Base-by-base conservation (phyloP, 495 filamentous ascomycete genomes). In the Hypoxylon rickii region DNA sequence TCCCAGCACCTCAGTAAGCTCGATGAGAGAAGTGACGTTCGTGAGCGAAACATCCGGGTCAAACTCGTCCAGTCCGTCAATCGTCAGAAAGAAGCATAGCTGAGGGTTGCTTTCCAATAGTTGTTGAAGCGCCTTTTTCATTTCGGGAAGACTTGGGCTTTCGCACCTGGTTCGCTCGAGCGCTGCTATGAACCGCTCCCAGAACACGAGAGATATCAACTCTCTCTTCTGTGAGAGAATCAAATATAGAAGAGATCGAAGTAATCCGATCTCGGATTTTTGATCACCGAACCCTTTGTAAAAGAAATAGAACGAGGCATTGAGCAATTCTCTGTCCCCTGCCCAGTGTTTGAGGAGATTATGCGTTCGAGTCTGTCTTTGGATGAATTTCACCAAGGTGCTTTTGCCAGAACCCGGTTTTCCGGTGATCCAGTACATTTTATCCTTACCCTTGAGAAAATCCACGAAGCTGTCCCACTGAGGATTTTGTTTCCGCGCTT, bases 331-430 rank as follows among this genome's bases (percentile, higher is more conserved):
- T 3, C n/a, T 15, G 10, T 16, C 11, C 1, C 40, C 49, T 8
- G 70, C 55, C 69, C 71, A 72, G 0, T 32, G 1, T 8, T 49
- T 16, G 2, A 73, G 47, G 1, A 29, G 22, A 17, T 52, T 10
- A 15, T 17, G 11, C 8, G 69, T 70, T 33, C 26, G 32, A 1
- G 16, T n/a, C 19, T 70, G 16, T 10, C 65, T 59, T 11, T 56
- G 51, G 1, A 75, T 22, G 45, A 69, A 75, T 26, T 67, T 70
- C 73, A 74, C 71, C 37, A 77, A 50, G 1, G 73, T 75, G 2
- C 64, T 70, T 44, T 76, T 76, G 2, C 73, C 73, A 8, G 68
- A 74, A 3, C 68, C 73, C 1, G 69, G 51, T 51, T 73, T 73
- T 3, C 74, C 74, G 2, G 61, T 67, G 7, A 75, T 48, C 24